A percentile compares a stretch with the other conserved stretches of the same genome.
These are phyloP conservation scores for Hyphopichia burtonii DNA, from an alignment of 1,139 yeast genomes.

Conservation along the genomic window DNA sequence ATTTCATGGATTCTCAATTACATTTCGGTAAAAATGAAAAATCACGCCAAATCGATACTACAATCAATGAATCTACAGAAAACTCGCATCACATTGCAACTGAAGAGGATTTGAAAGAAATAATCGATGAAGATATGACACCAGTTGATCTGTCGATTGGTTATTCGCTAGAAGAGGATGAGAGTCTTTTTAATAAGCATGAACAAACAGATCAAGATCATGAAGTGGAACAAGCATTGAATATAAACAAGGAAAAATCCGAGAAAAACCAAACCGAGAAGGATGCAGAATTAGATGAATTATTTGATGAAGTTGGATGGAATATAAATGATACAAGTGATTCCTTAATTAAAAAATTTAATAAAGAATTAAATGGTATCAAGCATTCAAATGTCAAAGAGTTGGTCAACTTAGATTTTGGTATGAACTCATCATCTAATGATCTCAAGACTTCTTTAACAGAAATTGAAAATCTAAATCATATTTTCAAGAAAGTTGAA, in stretches of 20 bases:
- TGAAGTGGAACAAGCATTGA: slow-evolving; percentile 15
- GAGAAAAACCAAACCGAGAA: slow-evolving; percentile 22
- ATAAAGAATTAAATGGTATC: slow-evolving; percentile 43
- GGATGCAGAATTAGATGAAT: slow-evolving; percentile 57
- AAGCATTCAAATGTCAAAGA: slow-evolving; percentile 40
- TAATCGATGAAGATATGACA: slow-evolving; percentile 5
- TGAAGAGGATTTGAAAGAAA: background rate
- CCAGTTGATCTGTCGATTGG: slow-evolving; percentile 3
- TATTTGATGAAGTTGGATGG: slow-evolving; percentile 78
- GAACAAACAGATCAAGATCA: slow-evolving; percentile 1
- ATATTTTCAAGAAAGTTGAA: slow-evolving; percentile 45
- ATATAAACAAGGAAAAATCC: slow-evolving; percentile 16
- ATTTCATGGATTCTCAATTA: slow-evolving; percentile 38
- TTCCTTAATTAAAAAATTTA: slow-evolving; percentile 54
- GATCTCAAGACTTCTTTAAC: slow-evolving; percentile 45
- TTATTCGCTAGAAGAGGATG: slow-evolving; percentile 13
- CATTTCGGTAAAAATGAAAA: slow-evolving; percentile 13
- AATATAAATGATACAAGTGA: slow-evolving; percentile 61
- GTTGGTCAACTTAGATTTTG: slow-evolving; percentile 40
- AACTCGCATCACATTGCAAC: background rate
- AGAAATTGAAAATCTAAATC: slow-evolving; percentile 68
- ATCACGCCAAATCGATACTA: background rate
- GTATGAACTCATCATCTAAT: slow-evolving; percentile 31
- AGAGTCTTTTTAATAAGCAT: slow-evolving; percentile 3
- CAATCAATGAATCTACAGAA: background rate